Base-by-base conservation (phyloP, 2,329 filamentous ascomycete species). In the Phoma herbarum region DNA sequence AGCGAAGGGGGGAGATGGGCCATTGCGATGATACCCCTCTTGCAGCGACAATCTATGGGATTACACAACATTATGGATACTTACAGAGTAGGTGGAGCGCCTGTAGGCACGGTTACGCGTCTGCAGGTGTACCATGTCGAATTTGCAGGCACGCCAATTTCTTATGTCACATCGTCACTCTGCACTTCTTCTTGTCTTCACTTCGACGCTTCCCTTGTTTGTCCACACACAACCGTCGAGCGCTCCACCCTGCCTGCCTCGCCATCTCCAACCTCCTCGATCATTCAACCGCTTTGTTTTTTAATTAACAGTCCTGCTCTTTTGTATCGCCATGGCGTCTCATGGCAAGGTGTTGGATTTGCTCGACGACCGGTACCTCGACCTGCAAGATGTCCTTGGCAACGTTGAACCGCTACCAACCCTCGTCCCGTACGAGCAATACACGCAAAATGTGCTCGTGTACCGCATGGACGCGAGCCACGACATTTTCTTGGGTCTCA, bases 361-460 rank as follows among this genome's bases (percentile, higher is more conserved):
- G 22, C 64, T 76, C 59, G 67, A 75, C 56, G 65, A 74, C 18
- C 65, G 72, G 43, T 70, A 71, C 37, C 67, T 74, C 43, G 56
- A 69, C 9, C 42, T 74, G 45, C 70, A 73, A 39, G 74, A 76
- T 52, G 70, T 76, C 42, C 23, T 55, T 18, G 73, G 71, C 60
- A 70, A 71, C 47, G 66, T 72, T 43, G 63, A 69, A 22, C 71
- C 67, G 39, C 63, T 71, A 11, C 73, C 73, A 9, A 69, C 55
- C 9, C 70, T 75, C 16, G 65, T 75, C 18, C 72, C 72, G 4
- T 73, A 75, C 50, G 65, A 73, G 9, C 52, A 70, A 3, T 76
- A 75, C 60, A 35, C 26, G 8, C 43, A 67, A 8, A 64, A 56
- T 50, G 62, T 71, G 4, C 29, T 71, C 5, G 63, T 71, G 2